Percentiles rank a stretch among this genome's conserved stretches.
Evolutionary conservation across 768 basidiomycete genomes (phyloP).

Genomic region (Podaxis sp.): DNA sequence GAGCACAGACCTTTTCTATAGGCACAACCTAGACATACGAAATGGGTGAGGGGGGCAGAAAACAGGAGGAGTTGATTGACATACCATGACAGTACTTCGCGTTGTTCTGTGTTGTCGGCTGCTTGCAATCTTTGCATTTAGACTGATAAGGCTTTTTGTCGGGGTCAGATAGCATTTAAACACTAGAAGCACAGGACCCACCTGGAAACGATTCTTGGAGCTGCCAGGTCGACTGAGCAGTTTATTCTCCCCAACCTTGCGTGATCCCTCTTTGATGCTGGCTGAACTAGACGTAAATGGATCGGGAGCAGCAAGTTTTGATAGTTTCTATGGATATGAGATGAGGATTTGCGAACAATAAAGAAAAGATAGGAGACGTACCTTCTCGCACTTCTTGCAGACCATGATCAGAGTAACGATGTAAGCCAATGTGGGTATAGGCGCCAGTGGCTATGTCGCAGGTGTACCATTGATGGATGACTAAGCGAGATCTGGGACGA

Average conservation of each 20-base stretch:
- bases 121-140: slow-evolving; percentile 88
- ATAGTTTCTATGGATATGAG: slow-evolving; percentile 69
- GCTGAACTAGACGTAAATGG: slow-evolving; percentile 74
- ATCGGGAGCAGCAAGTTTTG: slow-evolving; percentile 87
- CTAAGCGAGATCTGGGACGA: slow-evolving; percentile 16
- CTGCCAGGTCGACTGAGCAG: slow-evolving; percentile 66
- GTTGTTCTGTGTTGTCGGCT: slow-evolving; percentile 78
- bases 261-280: slow-evolving; percentile 76
- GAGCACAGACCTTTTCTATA: slow-evolving; percentile 86
- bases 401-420: slow-evolving; percentile 53
- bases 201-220: slow-evolving; percentile 78
- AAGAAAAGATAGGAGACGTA: slow-evolving; percentile 30
- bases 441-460: slow-evolving; percentile 12
- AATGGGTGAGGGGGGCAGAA: slow-evolving; percentile 9
- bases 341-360: slow-evolving; percentile 17
- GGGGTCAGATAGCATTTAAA: slow-evolving; percentile 20
- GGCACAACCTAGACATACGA: slow-evolving; percentile 61
- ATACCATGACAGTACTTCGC: slow-evolving; percentile 89
- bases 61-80: slow-evolving; percentile 21
- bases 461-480: slow-evolving; percentile 4
- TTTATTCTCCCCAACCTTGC: slow-evolving; percentile 86
- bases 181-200: slow-evolving; percentile 29
- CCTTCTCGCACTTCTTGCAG: slow-evolving; percentile 84
- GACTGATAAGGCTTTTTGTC: slow-evolving; percentile 71
- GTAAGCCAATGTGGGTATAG: slow-evolving; percentile 18